Evolutionary conservation across 495 filamentous ascomycete species (phyloP).

Genomic region (Penicillium malachiteum): DNA sequence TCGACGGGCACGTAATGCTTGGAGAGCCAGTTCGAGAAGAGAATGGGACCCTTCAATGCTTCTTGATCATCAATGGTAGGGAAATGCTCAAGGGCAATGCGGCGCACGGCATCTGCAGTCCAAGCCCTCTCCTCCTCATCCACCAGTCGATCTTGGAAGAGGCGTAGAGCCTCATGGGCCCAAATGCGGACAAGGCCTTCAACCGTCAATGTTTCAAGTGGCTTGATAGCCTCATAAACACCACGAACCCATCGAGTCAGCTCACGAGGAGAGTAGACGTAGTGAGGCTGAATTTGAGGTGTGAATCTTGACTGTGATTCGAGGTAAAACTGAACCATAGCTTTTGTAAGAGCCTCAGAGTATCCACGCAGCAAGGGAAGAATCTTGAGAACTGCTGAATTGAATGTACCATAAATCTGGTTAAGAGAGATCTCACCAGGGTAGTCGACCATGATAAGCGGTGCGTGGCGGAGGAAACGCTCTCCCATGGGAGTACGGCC

Average conservation of each 20-base stretch:
- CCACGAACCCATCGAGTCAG: conserved; percentile 96
- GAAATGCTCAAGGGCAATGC: conserved; percentile 88
- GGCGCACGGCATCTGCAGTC: conserved; percentile 81
- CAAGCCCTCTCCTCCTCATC: conserved; percentile 91
- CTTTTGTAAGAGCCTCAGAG: conserved; percentile 88
- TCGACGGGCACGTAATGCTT: conserved; percentile 98
- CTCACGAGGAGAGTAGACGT: conserved; percentile 98
- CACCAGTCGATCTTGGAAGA: conserved; percentile 96
- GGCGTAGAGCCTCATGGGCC: conserved; percentile 92
- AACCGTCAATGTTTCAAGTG: conserved; percentile 79
- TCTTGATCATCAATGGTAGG: conserved; percentile 84
- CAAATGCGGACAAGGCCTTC: conserved; percentile 96
- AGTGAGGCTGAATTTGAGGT: conserved; percentile 93
- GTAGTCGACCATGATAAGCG: conserved; percentile 98
- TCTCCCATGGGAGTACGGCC: conserved; percentile 92
- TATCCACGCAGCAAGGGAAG: conserved; percentile 94
- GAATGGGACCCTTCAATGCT: conserved; percentile 87
- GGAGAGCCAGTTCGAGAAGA: conserved; percentile 99
- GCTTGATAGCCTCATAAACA: conserved; percentile 93
- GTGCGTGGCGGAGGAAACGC: conserved; percentile 90
- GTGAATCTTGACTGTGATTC: conserved; percentile 94
- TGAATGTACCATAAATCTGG: conserved; percentile 99
- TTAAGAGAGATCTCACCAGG: conserved; percentile 89
- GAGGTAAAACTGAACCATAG: conserved; percentile 95
- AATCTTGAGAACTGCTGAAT: conserved; percentile 92